Percentiles rank a stretch among this genome's conserved stretches.
Conservation (phyloP, 352 stramenopile genomes). For the Phytophthora cryptogea region DNA sequence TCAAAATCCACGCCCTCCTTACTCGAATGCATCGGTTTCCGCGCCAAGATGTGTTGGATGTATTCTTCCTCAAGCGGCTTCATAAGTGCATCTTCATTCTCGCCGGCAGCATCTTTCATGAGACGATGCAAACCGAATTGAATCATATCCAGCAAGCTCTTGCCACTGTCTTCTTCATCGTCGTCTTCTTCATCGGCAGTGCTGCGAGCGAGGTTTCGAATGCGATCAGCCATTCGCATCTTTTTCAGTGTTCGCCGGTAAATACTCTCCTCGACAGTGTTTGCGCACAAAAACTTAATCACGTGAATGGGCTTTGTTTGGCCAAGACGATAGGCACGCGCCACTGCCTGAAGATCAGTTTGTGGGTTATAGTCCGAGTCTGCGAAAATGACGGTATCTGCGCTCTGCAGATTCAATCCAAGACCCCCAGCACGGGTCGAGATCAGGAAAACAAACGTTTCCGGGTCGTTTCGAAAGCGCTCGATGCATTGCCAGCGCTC, state of each 20-base stretch:
- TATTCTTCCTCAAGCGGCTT: conserved; percentile 62
- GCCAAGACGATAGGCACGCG: conserved; percentile 68
- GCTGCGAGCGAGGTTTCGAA: conserved; percentile 63
- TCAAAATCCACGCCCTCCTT: not conserved
- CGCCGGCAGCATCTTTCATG: conserved; percentile 41
- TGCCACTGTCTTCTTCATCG: conserved; percentile 44
- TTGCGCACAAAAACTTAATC: conserved; percentile 75
- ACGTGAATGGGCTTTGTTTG: conserved; percentile 83
- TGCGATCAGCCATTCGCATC: conserved; percentile 75
- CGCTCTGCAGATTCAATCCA: conserved; percentile 75
- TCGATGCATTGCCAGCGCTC: conserved; percentile 85
- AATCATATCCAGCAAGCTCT: conserved; percentile 67
- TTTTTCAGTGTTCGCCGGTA: conserved; percentile 73
- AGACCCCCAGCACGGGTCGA: conserved; percentile 75
- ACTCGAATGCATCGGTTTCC: conserved; percentile 19
- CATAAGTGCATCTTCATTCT: conserved; percentile 38
- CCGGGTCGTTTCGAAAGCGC: conserved; percentile 79
- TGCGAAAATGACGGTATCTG: conserved; percentile 83
- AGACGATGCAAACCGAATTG: conserved; percentile 79
- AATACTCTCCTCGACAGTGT: conserved; percentile 83
- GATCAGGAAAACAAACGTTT: conserved; percentile 90
- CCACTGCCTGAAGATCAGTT: conserved; percentile 70
- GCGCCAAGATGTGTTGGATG: conserved; percentile 53
- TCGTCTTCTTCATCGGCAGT: conserved; percentile 27
- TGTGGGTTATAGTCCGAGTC: conserved; percentile 86